Evolutionary conservation across 371 early-diverging fungal genomes (phyloP).

Genomic region (Syncephalastrum sp.): DNA sequence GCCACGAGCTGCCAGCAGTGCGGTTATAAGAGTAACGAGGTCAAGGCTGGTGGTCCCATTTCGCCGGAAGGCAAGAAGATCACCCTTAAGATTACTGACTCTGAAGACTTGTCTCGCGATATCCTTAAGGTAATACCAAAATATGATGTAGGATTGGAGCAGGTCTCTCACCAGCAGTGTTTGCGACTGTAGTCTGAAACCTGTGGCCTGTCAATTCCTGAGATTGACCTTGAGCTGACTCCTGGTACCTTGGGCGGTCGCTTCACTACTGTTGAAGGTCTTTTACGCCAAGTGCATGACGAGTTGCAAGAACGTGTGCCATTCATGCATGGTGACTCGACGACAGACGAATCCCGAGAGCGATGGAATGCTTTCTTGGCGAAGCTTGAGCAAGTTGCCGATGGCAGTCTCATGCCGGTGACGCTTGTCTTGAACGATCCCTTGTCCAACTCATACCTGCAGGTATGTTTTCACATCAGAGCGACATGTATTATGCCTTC

Average conservation of each 20-base stretch:
- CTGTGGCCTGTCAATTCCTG: slow-evolving; percentile 88
- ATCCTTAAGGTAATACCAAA: slow-evolving; percentile 72
- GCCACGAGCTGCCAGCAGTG: slow-evolving; percentile 90
- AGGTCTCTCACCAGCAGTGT: slow-evolving; percentile 1
- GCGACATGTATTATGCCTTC: background rate
- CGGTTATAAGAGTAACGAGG: slow-evolving; percentile 95
- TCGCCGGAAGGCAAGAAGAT: slow-evolving; percentile 78
- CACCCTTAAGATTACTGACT: slow-evolving; percentile 73
- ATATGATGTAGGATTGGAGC: background rate
- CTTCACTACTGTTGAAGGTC: slow-evolving; percentile 95
- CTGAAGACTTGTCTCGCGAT: slow-evolving; percentile 90
- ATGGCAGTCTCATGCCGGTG: slow-evolving; percentile 59
- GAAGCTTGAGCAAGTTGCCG: slow-evolving; percentile 62
- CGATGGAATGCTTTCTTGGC: slow-evolving; percentile 69
- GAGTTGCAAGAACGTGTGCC: slow-evolving; percentile 75
- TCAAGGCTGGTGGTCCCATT: slow-evolving; percentile 93
- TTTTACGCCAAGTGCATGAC: slow-evolving; percentile 85
- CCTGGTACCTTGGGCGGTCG: slow-evolving; percentile 95
- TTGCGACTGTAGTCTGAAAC: slow-evolving; percentile 70
- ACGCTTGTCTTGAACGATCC: slow-evolving; percentile 91
- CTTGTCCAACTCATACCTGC: slow-evolving; percentile 81
- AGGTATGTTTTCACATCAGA: slow-evolving; percentile 19
- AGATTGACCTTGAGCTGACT: slow-evolving; percentile 80
- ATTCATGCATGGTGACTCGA: slow-evolving; percentile 78
- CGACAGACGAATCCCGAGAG: slow-evolving; percentile 46